phyloP scores from a whole-genome alignment of 208 protist genomes.

The Leishmania tarentolae region DNA sequence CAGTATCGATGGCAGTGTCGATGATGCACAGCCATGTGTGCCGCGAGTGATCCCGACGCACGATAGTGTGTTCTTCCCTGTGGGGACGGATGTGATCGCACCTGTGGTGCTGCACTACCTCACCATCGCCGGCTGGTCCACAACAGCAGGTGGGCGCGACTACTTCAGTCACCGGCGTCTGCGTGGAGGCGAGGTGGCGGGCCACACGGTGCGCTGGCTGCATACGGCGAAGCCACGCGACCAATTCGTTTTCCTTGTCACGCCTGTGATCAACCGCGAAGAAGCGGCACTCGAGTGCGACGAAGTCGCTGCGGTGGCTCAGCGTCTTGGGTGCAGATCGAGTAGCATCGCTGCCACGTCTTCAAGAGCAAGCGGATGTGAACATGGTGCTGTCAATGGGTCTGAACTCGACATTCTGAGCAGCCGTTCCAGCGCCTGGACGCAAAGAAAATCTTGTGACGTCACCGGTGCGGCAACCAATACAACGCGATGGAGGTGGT shows the following conservation, averaged over 20 bases:
- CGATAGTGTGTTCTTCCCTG: conserved; percentile 70
- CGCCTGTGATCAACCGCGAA: conserved; percentile 41
- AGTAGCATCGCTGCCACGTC: background rate
- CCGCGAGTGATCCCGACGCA: conserved; percentile 32
- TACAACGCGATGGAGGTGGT: background rate
- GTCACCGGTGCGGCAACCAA: background rate
- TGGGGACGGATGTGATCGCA: conserved; percentile 45
- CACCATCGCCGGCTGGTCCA: conserved; percentile 60
- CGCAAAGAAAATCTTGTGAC: background rate
- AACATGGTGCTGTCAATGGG: background rate
- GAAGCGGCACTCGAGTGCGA: background rate
- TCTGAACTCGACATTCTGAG: background rate
- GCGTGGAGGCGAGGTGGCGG: conserved; percentile 53
- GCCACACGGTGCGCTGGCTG: conserved; percentile 72
- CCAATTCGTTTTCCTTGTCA: conserved; percentile 72
- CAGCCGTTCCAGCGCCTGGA: background rate
- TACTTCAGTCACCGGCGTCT: conserved; percentile 73
- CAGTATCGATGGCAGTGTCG: conserved; percentile 2
- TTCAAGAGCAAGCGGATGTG: background rate
- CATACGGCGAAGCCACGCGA: conserved; percentile 58
- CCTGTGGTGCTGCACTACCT: conserved; percentile 75
- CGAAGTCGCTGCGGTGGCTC: background rate
- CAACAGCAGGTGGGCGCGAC: conserved; percentile 54
- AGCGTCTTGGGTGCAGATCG: background rate
- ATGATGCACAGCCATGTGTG: conserved; percentile 5